Evolutionary conservation across 1,139 yeast genomes (phyloP).

Genomic region (Suzukiozyma palmioleophila): DNA sequence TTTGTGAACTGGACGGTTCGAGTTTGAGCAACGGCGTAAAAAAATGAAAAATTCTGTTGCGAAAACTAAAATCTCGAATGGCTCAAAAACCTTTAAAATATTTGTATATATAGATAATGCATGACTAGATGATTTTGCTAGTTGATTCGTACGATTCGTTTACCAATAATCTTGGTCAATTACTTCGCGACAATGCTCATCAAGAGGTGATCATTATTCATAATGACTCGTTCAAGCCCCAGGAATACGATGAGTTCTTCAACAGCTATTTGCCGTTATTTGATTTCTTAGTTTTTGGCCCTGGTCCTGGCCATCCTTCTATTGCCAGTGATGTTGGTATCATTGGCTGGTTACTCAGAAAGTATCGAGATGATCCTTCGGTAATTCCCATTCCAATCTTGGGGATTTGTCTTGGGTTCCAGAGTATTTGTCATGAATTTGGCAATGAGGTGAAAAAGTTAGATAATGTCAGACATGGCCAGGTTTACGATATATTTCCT

Average conservation of each 20-base stretch:
- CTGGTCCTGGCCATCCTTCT: conserved; percentile 94
- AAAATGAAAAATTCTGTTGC: not conserved
- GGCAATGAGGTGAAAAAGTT: conserved; percentile 57
- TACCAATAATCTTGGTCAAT: conserved; percentile 71
- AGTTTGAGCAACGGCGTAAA: no score
- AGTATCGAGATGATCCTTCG: conserved; percentile 15
- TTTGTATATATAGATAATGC: conserved; percentile 1
- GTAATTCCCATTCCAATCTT: conserved; percentile 55
- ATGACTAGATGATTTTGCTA: conserved; percentile 50
- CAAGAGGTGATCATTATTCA: conserved; percentile 65
- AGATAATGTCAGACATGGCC: conserved; percentile 76
- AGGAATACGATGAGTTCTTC: conserved; percentile 31
- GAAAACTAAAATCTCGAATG: not conserved
- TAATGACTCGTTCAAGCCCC: conserved; percentile 56
- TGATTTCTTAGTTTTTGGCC: conserved; percentile 83
- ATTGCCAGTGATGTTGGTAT: conserved; percentile 67
- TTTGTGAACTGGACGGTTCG: no score
- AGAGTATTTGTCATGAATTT: conserved; percentile 65
- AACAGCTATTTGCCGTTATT: conserved; percentile 43
- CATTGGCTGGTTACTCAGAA: conserved; percentile 48
- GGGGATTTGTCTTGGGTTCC: conserved; percentile 94
- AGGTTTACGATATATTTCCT: conserved; percentile 54
- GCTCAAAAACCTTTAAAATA: not conserved
- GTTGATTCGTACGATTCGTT: conserved; percentile 95
- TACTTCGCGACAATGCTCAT: conserved; percentile 53